Conservation (phyloP, 306 rosid genomes). For the Acacia melanoxylon region DNA sequence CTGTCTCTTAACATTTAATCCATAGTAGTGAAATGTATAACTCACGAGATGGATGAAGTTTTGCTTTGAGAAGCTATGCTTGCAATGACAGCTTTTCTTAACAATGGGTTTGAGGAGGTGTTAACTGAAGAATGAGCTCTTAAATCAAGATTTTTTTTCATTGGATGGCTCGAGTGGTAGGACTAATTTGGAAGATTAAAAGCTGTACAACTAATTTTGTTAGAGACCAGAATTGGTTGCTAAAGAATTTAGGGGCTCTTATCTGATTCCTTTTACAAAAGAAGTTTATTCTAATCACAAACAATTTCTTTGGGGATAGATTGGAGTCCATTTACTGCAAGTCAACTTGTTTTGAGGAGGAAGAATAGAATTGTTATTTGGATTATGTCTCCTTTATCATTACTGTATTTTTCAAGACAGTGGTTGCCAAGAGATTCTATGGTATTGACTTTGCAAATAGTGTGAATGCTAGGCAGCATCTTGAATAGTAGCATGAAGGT, state of each 20-base stretch:
- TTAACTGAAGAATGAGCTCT: background rate
- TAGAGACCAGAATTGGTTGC: background rate
- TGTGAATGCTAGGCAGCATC: no score
- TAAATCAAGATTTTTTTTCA: background rate
- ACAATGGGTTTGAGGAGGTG: slow-evolving; percentile 6
- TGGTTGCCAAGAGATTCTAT: no score
- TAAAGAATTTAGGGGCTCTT: background rate
- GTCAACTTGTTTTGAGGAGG: background rate
- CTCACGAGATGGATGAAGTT: background rate
- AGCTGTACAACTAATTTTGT: background rate
- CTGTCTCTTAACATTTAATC: background rate
- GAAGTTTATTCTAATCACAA: background rate
- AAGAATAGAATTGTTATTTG: background rate
- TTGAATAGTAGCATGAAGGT: no score
- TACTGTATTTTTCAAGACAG: no score
- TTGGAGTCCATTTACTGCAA: background rate
- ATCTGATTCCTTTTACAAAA: background rate
- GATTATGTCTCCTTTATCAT: background rate
- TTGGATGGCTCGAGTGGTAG: background rate
- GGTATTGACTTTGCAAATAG: no score
- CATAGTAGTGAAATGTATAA: background rate
- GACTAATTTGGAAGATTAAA: background rate
- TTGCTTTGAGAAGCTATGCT: background rate
- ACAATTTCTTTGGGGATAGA: background rate
- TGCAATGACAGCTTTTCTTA: background rate